Evolutionary conservation across 306 rosid genomes (phyloP).

Genomic region (Acacia melanoxylon): DNA sequence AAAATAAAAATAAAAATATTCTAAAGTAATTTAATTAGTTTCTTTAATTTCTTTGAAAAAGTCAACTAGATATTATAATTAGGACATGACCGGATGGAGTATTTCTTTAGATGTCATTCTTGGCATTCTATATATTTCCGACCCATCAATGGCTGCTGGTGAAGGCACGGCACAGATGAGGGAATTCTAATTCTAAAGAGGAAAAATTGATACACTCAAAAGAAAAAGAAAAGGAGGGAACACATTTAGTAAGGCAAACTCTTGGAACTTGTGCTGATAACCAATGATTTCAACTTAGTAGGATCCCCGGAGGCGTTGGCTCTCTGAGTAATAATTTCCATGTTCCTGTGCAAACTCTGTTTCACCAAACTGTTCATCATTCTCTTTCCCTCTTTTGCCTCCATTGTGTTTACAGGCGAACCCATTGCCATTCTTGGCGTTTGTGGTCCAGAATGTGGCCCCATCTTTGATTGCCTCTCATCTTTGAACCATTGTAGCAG

Average conservation of each 20-base stretch:
- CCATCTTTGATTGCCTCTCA: conserved; percentile 70
- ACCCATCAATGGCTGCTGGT: conserved; percentile 17
- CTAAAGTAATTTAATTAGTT: too few species aligned
- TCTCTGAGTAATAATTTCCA: conserved; percentile 80
- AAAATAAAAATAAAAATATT: too few species aligned
- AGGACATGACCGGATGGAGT: too few species aligned
- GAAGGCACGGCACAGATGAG: background rate
- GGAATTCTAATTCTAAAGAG: conserved; percentile 1
- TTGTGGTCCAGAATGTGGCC: conserved; percentile 96
- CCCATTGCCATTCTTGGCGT: conserved; percentile 63
- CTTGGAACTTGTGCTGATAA: conserved; percentile 89
- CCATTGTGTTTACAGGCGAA: conserved; percentile 57
- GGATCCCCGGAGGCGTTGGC: conserved; percentile 65
- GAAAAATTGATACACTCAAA: background rate
- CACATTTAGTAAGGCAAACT: conserved; percentile 69
- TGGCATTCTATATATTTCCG: background rate
- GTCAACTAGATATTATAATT: too few species aligned
- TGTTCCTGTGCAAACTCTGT: conserved; percentile 75
- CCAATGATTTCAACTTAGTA: conserved; percentile 62
- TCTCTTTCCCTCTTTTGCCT: conserved; percentile 65
- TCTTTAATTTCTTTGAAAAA: too few species aligned
- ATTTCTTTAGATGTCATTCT: background rate
- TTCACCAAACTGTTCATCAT: conserved; percentile 93
- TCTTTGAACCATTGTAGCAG: conserved; percentile 86
- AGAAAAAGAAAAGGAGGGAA: background rate